phyloP scores from a whole-genome alignment of 441 rosid species.

The Adansonia rubrostipa region DNA sequence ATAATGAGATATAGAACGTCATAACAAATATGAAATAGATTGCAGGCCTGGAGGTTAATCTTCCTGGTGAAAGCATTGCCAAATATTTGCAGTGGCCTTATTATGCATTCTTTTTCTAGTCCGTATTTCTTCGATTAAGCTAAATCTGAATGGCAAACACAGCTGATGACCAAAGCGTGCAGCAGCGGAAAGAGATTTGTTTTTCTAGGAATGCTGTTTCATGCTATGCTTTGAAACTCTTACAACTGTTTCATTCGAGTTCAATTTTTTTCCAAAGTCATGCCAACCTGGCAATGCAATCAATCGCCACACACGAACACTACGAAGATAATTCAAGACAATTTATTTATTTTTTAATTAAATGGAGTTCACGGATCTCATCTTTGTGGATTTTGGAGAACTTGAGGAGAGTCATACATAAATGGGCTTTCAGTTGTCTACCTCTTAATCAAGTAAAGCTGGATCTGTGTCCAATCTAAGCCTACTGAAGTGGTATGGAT shows the following conservation, averaged over 20 bases:
- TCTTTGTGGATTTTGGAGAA: background rate
- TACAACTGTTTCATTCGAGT: background rate
- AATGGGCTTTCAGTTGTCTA: background rate
- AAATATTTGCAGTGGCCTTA: background rate
- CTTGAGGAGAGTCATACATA: background rate
- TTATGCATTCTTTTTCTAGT: background rate
- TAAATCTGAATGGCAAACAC: background rate
- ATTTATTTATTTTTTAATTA: background rate
- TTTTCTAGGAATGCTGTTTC: no score
- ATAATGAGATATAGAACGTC: background rate
- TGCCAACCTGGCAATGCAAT: background rate
- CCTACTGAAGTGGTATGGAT: background rate
- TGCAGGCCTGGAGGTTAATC: background rate
- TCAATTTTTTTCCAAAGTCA: background rate
- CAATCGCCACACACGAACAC: background rate
- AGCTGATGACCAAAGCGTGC: background rate
- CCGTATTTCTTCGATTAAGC: background rate
- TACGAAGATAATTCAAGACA: background rate
- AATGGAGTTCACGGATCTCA: background rate
- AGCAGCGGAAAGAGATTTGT: no score
- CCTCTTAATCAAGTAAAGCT: background rate
- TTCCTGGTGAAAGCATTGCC: background rate
- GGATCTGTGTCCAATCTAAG: background rate
- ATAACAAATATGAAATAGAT: conserved; percentile 4
- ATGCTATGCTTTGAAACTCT: no score